phyloP scores from a whole-genome alignment of 768 basidiomycete genomes.

The Rhodotorula diobovata region DNA sequence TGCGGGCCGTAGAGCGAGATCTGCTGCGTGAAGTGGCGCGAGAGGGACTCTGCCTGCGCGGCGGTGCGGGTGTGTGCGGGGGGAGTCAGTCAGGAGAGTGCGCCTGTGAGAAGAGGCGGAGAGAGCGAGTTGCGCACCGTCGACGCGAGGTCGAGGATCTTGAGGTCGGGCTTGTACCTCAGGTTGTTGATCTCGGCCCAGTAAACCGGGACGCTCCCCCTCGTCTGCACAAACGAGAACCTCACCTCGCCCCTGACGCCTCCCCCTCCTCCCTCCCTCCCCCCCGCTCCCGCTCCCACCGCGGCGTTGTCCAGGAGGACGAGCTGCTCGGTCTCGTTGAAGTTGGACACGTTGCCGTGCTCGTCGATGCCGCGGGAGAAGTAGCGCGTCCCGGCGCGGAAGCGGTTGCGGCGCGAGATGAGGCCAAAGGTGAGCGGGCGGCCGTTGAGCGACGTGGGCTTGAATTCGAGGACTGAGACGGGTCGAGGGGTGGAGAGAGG shows the following conservation, averaged over 20 bases:
- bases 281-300: too few relatives aligned
- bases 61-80: too few relatives aligned
- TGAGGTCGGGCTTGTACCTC: constrained; percentile 91
- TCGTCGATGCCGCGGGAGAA: constrained; percentile 89
- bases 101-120: background rate
- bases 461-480: constrained; percentile 73
- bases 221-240: constrained; percentile 83
- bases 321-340: constrained; percentile 96
- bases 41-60: constrained; percentile 63
- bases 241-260: constrained; percentile 48
- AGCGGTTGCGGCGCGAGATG: constrained; percentile 87
- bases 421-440: constrained; percentile 76
- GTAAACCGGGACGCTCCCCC: constrained; percentile 88
- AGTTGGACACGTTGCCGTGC: constrained; percentile 88
- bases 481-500: background rate
- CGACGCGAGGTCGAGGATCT: constrained; percentile 86
- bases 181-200: constrained; percentile 96
- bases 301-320: constrained; percentile 60
- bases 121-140: constrained; percentile 56
- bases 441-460: constrained; percentile 67
- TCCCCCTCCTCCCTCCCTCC: constrained; percentile 14
- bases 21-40: constrained; percentile 69
- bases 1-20: constrained; percentile 70
- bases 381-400: constrained; percentile 93
- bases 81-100: background rate